phyloP scores from a whole-genome alignment of 2,329 filamentous ascomycete species.

The Leptoxyphium fumago region DNA sequence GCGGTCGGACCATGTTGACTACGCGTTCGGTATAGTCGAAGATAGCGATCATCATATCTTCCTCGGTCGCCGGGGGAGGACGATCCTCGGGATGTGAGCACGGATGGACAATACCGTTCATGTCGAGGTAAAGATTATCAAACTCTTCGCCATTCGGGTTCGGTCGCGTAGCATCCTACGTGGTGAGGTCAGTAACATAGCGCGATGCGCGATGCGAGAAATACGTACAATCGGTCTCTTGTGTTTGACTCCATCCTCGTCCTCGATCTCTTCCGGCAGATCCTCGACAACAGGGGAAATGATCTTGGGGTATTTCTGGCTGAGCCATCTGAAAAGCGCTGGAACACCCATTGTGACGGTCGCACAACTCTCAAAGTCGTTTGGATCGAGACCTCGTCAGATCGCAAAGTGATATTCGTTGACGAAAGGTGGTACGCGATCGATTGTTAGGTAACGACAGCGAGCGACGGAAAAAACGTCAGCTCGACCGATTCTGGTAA shows the following conservation, averaged over 20 bases:
- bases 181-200: no score
- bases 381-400: not conserved
- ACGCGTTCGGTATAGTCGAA: constrained; percentile 98
- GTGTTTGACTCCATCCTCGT: constrained; percentile 64
- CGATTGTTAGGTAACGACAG: no score
- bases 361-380: no score
- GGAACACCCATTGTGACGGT: constrained; percentile 67
- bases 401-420: not conserved
- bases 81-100: constrained; percentile 94
- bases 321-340: constrained; percentile 90
- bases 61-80: constrained; percentile 80
- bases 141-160: constrained; percentile 98
- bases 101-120: constrained; percentile 99
- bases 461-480: no score
- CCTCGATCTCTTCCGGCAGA: constrained; percentile 58
- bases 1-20: constrained; percentile 93
- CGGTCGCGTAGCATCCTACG: constrained; percentile 53
- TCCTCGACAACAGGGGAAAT: constrained; percentile 85
- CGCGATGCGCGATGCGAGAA: no score
- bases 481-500: no score
- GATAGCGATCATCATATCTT: constrained; percentile 98
- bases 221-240: constrained; percentile 51
- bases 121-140: constrained; percentile 95
- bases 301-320: constrained; percentile 94
- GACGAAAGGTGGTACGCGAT: no score